Evolutionary conservation across 2,329 filamentous ascomycete species (phyloP), one percentile per base, ranked within the genome.

Genomic region (Achaetomium macrosporum): DNA sequence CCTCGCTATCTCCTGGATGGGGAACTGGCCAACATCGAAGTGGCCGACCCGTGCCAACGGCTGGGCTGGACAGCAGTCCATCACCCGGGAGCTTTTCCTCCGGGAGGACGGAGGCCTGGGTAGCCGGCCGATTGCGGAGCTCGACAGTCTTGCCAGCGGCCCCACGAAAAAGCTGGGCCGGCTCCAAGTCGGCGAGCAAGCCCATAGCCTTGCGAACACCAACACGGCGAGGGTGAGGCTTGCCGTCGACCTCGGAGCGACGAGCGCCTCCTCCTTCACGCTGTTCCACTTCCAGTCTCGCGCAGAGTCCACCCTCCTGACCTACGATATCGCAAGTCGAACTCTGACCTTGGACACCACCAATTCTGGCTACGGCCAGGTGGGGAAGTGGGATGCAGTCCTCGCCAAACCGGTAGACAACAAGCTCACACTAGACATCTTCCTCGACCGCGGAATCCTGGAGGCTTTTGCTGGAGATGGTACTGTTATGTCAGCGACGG

Each of bases 401-500:
- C 57, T 67, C 51, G 59, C 37, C 1, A 41, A 35, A n/a, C 54
- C 56, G 1, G 41, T 33, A 1, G 51, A 57, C n/a, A 54, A 61
- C 16, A 57, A 59, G 47, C 55, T 68, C 17, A 53, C n/a, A 12
- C 44, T 68, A 40, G 63, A 66, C 42, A 61, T 67, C 19, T 62
- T 67, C 25, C 54, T 68, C 29, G 65, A 67, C 54, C 60, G 59
- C 5, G 62, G 61, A 3, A 59, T 56, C 17, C 41, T 66, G 42
- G 64, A 68, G 55, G 55, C 66, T 16, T 68, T 66, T 55, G 59
- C 48, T 33, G 58, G 59, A 1, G 64, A 66, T 56, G 65, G 64
- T 9, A 64, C 59, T 2, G 59, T 61, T 15, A 59, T 68, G 55
- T 63, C 63, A 19, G 63, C 61, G 9, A 59, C 44, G 17, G 49